Base-by-base conservation (phyloP, 2,329 filamentous ascomycete species). In the Aspergillus phoenicis region DNA sequence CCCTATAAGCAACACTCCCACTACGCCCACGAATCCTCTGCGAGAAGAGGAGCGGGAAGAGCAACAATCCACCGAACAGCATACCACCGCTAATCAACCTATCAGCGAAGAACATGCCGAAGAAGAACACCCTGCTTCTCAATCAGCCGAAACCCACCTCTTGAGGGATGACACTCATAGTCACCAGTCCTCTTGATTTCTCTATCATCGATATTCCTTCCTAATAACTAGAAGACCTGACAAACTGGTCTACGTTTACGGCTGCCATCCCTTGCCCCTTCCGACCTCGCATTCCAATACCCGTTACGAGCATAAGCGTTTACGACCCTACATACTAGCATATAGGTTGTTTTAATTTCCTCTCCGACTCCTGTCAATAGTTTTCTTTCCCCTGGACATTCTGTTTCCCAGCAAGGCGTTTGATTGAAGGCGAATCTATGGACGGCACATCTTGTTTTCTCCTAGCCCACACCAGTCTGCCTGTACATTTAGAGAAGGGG, bases 371-470 rank as follows among this genome's bases (percentile, higher is more conserved):
- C 60, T 48, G 20, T 45, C 30, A 39, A 57, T 58, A 48, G 28
- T 56, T 10, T 10, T 17, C 51, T 41, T 45, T 58, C 54, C n/a
- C 24, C 59, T 60, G 22, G 41, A 51, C 55, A 36, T 61, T 62
- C 57, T 55, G 39, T 60, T 62, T 61, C 58, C 62, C 62, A 71
- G 70, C 68, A 66, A 62, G 71, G 71, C 68, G 70, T 71, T 72
- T 45, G 52, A 64, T 43, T 58, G 57, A 36, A 47, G 58, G 59
- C 36, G 57, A 60, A 52, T 38, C 33, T 48, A 48, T 36, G 52
- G 52, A 56, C 17, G 38, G 41, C 45, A 13, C 33, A 13, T 36
- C 59, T 59, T 52, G 55, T 47, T 45, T 33, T 13, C 11, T 36
- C 53, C 20, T 2, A 30, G 41, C 52, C 39, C 52, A 55, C 30